phyloP scores from a whole-genome alignment of 1,284 basidiomycete genomes.

The Irpex sp. region DNA sequence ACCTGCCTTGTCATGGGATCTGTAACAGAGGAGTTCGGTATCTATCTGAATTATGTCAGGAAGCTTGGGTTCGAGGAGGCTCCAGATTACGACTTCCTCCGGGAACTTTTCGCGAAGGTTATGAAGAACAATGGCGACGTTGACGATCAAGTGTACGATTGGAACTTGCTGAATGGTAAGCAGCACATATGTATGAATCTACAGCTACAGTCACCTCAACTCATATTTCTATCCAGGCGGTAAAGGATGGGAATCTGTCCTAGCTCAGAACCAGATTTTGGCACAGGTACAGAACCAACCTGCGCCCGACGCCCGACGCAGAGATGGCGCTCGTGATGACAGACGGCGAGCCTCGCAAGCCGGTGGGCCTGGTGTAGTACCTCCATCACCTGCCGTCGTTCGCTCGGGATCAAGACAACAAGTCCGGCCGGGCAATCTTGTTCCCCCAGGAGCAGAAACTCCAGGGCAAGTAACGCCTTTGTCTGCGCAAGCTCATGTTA shows the following conservation, averaged over 20 bases:
- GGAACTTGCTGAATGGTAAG: conserved; percentile 87
- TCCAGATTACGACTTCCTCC: conserved; percentile 96
- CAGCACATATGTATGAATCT: not conserved
- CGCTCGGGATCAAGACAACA: conserved; percentile 64
- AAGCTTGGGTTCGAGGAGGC: conserved; percentile 95
- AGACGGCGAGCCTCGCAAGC: conserved; percentile 56
- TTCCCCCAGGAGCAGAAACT: conserved; percentile 40
- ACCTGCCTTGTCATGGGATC: conserved; percentile 9
- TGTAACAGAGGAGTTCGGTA: conserved; percentile 86
- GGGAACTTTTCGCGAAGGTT: conserved; percentile 92
- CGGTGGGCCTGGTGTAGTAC: conserved; percentile 47
- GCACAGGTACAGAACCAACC: conserved; percentile 55
- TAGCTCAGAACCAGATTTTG: conserved; percentile 59
- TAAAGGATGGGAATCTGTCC: conserved; percentile 90
- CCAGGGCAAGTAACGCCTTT: conserved; percentile 59
- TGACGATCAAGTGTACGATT: conserved; percentile 95
- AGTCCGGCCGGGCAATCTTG: not conserved
- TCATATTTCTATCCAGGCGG: conserved; percentile 48
- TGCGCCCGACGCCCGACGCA: conserved; percentile 45
- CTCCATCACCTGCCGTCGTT: conserved; percentile 72
- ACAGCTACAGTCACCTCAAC: not conserved
- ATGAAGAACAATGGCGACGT: conserved; percentile 86
- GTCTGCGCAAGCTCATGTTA: conserved; percentile 71
- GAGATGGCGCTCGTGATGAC: conserved; percentile 44
- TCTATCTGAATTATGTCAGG: conserved; percentile 97